Evolutionary conservation across 1,284 basidiomycete species (phyloP).

Genomic region (Trichosporon sp.): DNA sequence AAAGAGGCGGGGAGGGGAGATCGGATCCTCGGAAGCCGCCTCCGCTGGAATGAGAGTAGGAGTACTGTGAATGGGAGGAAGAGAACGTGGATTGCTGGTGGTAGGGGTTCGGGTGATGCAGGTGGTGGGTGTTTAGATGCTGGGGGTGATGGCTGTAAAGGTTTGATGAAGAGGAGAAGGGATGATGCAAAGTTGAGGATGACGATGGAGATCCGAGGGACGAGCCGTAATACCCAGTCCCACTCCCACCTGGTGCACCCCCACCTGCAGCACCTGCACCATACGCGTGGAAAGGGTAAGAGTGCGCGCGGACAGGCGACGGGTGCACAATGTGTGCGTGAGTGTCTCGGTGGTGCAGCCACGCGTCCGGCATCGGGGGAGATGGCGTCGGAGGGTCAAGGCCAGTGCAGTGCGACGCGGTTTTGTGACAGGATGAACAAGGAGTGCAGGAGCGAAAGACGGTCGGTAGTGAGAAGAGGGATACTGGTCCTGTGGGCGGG

Average conservation of each 20-base stretch:
- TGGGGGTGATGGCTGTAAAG: background rate
- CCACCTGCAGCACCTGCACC: background rate
- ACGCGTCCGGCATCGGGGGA: constrained; percentile 21
- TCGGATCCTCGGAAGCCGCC: constrained; percentile 20
- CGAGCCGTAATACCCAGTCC: background rate
- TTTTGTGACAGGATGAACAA: background rate
- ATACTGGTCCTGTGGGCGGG: background rate
- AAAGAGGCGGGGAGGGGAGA: constrained; percentile 33
- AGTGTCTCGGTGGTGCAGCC: constrained; percentile 9
- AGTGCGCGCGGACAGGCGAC: constrained; percentile 34
- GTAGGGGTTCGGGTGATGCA: constrained; percentile 14
- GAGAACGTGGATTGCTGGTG: constrained; percentile 9
- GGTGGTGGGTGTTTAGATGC: constrained; percentile 10
- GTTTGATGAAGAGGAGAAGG: constrained; percentile 16
- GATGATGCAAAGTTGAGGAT: constrained; percentile 17
- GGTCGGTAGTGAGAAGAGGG: constrained; percentile 7
- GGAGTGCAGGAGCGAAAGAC: background rate
- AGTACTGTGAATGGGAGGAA: constrained; percentile 15
- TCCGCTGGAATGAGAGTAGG: constrained; percentile 21
- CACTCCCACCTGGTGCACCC: constrained; percentile 7
- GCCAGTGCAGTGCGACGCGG: background rate
- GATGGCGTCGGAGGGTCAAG: background rate
- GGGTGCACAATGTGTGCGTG: constrained; percentile 31
- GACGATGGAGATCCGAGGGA: constrained; percentile 9
- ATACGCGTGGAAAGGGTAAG: constrained; percentile 25